These are phyloP conservation scores for Vicia faba DNA, from an alignment of 306 rosid species.

Conservation along the genomic window DNA sequence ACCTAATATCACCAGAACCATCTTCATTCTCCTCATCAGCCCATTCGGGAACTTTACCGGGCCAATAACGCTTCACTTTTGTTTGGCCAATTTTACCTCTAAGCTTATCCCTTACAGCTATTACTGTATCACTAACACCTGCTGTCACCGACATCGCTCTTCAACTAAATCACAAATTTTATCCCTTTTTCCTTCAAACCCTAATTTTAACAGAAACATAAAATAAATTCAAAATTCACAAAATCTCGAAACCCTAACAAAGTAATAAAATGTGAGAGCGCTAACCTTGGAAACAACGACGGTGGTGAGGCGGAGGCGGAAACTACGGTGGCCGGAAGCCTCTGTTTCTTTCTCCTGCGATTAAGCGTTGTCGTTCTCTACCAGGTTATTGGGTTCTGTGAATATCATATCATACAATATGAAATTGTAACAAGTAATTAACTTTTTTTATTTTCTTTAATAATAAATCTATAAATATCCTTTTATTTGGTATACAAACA, in stretches of 20 bases:
- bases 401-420: background rate
- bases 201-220: slow-evolving; percentile 24
- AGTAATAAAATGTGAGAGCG: background rate
- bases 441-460: too few species aligned
- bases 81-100: slow-evolving; percentile 95
- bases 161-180: background rate
- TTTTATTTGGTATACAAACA: too few species aligned
- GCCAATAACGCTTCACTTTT: slow-evolving; percentile 92
- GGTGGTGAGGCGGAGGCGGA: background rate
- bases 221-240: background rate
- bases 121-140: slow-evolving; percentile 87
- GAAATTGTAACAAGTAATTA: background rate
- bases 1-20: slow-evolving; percentile 52
- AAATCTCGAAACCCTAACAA: background rate
- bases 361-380: background rate
- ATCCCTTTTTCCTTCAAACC: slow-evolving; percentile 34
- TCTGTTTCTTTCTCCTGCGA: background rate
- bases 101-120: slow-evolving; percentile 88
- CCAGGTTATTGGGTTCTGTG: background rate
- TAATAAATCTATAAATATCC: too few species aligned
- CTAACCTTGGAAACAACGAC: background rate
- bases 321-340: background rate
- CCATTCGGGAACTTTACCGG: slow-evolving; percentile 96
- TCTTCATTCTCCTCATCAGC: slow-evolving; percentile 79
- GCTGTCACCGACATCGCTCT: slow-evolving; percentile 89